A percentile compares a stretch with the other conserved stretches of the same genome.
These are phyloP conservation scores for Hypholoma fasciculare DNA, from an alignment of 768 basidiomycete genomes.

Conservation along the genomic window DNA sequence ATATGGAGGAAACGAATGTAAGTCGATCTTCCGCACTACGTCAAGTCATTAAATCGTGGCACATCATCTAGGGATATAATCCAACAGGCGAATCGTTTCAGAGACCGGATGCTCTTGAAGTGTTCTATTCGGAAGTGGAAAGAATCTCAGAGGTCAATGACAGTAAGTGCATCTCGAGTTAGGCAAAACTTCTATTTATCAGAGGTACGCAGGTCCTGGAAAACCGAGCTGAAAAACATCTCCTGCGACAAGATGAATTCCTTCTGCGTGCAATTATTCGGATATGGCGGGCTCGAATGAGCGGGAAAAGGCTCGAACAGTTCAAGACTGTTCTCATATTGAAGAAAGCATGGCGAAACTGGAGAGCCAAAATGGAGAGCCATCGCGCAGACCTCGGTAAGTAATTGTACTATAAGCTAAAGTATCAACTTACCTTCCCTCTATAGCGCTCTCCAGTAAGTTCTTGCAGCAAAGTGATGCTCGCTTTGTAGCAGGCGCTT, in stretches of 20 bases:
- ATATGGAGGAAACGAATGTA: slow-evolving; percentile 62
- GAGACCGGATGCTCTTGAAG: slow-evolving; percentile 36
- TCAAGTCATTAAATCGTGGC: not conserved
- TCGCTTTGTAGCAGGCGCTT: slow-evolving; percentile 12
- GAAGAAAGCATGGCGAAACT: slow-evolving; percentile 18
- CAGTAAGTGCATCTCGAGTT: slow-evolving; percentile 27
- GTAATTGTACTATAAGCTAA: not conserved
- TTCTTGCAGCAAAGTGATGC: slow-evolving; percentile 17
- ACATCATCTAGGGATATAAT: slow-evolving; percentile 2
- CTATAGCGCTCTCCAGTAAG: slow-evolving; percentile 18
- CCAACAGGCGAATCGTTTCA: slow-evolving; percentile 11
- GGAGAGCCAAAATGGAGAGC: slow-evolving; percentile 18
- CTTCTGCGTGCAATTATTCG: slow-evolving; percentile 24
- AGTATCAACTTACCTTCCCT: not conserved
- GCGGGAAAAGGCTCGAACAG: slow-evolving; percentile 21
- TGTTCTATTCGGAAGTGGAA: slow-evolving; percentile 56
- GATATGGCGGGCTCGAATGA: slow-evolving; percentile 29
- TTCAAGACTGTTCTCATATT: slow-evolving; percentile 14
- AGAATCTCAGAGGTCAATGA: slow-evolving; percentile 45
- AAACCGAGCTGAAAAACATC: slow-evolving; percentile 48
- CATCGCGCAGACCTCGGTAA: slow-evolving; percentile 20
- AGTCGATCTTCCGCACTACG: slow-evolving; percentile 21
- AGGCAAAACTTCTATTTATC: not conserved
- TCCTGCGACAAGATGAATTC: slow-evolving; percentile 22
- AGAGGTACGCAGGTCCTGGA: slow-evolving; percentile 46